These are phyloP conservation scores for Dactylis glomerata DNA, from an alignment of 176 grass and related monocot species.

Conservation along the genomic window DNA sequence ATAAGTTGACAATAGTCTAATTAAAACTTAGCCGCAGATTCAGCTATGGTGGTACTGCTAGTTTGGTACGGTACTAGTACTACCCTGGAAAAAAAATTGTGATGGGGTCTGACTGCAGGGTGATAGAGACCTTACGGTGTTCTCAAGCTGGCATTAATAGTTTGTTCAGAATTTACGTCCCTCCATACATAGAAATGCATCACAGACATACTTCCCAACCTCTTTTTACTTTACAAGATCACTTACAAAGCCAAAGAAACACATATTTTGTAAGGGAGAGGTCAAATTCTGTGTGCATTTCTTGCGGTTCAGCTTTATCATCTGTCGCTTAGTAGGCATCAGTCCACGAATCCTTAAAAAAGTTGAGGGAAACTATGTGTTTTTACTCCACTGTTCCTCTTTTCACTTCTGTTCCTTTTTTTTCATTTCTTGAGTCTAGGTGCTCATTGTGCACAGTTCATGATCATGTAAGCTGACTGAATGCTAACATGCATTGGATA, in stretches of 20 bases:
- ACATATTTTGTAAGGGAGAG: background rate
- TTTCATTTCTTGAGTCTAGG: background rate
- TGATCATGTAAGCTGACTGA: background rate
- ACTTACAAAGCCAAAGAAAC: background rate
- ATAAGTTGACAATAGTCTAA: background rate
- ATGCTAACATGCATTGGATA: conserved; percentile 4
- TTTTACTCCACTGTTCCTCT: background rate
- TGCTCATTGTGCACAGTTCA: background rate
- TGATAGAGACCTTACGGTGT: background rate
- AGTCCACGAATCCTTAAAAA: background rate
- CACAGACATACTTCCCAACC: background rate
- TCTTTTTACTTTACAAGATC: background rate
- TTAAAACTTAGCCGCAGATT: background rate
- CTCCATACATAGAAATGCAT: background rate
- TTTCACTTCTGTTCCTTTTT: background rate
- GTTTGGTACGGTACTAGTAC: background rate
- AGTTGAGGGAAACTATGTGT: background rate
- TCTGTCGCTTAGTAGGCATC: background rate
- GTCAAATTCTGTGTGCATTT: background rate
- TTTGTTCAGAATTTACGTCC: background rate
- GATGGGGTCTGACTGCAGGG: background rate
- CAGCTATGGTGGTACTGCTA: background rate
- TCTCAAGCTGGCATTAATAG: background rate
- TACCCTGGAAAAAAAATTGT: background rate
- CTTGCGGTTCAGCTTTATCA: background rate